Percentiles rank a stretch among this genome's conserved stretches.
Conservation (phyloP, 768 basidiomycete genomes). For the Tulasnella sp. region DNA sequence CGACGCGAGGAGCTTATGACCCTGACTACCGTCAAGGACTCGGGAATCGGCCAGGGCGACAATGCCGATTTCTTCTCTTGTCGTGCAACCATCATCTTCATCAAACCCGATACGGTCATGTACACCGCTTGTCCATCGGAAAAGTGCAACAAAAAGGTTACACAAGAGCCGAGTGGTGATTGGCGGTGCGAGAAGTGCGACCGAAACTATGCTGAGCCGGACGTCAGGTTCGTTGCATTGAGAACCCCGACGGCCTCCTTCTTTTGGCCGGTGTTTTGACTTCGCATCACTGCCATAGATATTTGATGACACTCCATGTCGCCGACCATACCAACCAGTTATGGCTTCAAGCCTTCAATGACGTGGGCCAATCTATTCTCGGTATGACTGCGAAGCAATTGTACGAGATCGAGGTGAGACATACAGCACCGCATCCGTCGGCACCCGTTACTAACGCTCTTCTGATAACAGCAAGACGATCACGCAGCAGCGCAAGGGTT, state of each 20-base stretch:
- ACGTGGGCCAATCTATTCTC: slow-evolving; percentile 76
- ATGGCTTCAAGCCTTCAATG: slow-evolving; percentile 97
- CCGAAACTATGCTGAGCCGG: slow-evolving; percentile 66
- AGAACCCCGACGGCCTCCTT: neutral
- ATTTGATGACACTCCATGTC: slow-evolving; percentile 82
- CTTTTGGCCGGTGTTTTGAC: neutral
- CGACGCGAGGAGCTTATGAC: slow-evolving; percentile 74
- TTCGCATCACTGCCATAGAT: slow-evolving; percentile 49
- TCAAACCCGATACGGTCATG: slow-evolving; percentile 79
- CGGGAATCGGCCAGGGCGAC: slow-evolving; percentile 73
- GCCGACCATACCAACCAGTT: slow-evolving; percentile 88
- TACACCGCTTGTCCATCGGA: slow-evolving; percentile 88
- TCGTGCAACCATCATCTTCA: slow-evolving; percentile 83
- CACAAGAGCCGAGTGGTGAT: slow-evolving; percentile 56
- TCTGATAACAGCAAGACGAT: slow-evolving; percentile 57
- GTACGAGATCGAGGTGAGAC: slow-evolving; percentile 65
- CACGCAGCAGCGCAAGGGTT: slow-evolving; percentile 61
- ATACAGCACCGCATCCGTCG: slow-evolving; percentile 1
- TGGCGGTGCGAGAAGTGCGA: slow-evolving; percentile 97
- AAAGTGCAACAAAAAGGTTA: slow-evolving; percentile 89
- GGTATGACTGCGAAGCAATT: slow-evolving; percentile 80
- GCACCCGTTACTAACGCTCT: slow-evolving; percentile 24
- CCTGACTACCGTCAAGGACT: slow-evolving; percentile 76
- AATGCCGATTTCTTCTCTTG: slow-evolving; percentile 78
- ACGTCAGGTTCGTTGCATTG: slow-evolving; percentile 68